phyloP scores from a whole-genome alignment of 192 early-diverging fungal genomes.

The Kappamyces sp. region DNA sequence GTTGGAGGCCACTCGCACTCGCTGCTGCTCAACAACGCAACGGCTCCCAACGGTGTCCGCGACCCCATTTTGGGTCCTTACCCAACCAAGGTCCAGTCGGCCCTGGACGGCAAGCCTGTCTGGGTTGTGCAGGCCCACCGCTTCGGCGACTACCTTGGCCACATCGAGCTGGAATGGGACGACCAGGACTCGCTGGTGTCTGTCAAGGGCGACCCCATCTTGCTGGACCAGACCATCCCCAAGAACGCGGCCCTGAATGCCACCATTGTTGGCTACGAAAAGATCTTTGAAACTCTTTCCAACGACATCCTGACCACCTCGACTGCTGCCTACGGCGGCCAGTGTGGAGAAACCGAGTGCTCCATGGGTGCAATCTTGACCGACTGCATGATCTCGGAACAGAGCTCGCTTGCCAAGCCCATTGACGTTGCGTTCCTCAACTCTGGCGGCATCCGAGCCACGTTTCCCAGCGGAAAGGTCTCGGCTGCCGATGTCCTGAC shows the following conservation, averaged over 20 bases:
- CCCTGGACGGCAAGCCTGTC: slow-evolving; percentile 53
- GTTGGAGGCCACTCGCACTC: slow-evolving; percentile 76
- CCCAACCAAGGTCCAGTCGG: slow-evolving; percentile 59
- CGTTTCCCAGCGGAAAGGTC: slow-evolving; percentile 46
- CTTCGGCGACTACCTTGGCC: slow-evolving; percentile 59
- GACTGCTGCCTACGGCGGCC: slow-evolving; percentile 28
- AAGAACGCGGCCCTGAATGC: slow-evolving; percentile 29
- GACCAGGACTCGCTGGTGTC: slow-evolving; percentile 44
- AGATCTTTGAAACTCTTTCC: slow-evolving; percentile 40
- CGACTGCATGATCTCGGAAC: slow-evolving; percentile 50
- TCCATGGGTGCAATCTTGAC: slow-evolving; percentile 60
- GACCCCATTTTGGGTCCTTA: slow-evolving; percentile 55
- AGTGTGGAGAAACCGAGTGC: slow-evolving; percentile 45
- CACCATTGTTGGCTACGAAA: slow-evolving; percentile 37
- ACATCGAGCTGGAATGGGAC: slow-evolving; percentile 56
- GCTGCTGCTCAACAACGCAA: slow-evolving; percentile 44
- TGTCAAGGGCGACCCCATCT: slow-evolving; percentile 54
- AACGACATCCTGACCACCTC: slow-evolving; percentile 39
- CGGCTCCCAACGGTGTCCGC: slow-evolving; percentile 18
- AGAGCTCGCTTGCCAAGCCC: slow-evolving; percentile 14
- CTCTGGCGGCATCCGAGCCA: slow-evolving; percentile 57
- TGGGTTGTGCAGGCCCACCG: slow-evolving; percentile 65
- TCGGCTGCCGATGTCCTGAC: slow-evolving; percentile 51
- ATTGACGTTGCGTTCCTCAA: slow-evolving; percentile 51
- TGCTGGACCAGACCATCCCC: slow-evolving; percentile 45